Evolutionary conservation across 148 eudicot genomes (phyloP).

Genomic region (Rhododendron ovatum): DNA sequence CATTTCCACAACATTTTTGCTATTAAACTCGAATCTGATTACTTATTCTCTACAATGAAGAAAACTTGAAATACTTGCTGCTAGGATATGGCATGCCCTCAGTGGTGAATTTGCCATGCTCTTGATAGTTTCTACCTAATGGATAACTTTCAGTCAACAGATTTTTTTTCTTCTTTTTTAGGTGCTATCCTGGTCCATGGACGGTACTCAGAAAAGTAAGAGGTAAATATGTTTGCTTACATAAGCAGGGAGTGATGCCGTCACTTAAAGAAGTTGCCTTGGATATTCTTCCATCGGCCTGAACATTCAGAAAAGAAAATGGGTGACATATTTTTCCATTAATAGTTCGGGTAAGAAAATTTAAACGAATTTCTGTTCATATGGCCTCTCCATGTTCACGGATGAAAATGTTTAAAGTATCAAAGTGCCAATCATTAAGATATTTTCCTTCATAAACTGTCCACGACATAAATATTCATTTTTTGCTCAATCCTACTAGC

Average conservation of each 20-base stretch:
- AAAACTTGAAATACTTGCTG: constrained; percentile 1
- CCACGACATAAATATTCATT: background rate
- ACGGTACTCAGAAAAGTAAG: constrained; percentile 66
- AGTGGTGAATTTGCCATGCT: background rate
- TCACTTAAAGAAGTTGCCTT: constrained; percentile 90
- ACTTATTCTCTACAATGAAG: background rate
- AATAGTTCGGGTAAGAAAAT: background rate
- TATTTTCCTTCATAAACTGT: background rate
- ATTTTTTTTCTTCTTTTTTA: constrained; percentile 10
- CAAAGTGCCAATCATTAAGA: background rate
- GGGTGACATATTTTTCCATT: background rate
- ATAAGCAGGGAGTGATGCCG: constrained; percentile 79
- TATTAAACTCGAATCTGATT: background rate
- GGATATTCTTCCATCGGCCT: constrained; percentile 80
- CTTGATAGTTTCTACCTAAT: background rate
- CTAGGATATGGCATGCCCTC: background rate
- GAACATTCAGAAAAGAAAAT: constrained; percentile 5
- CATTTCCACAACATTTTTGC: background rate
- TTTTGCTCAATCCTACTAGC: background rate
- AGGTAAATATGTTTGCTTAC: constrained; percentile 56
- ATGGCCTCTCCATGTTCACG: background rate
- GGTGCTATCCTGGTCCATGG: constrained; percentile 95
- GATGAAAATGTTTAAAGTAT: background rate
- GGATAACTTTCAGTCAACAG: background rate
- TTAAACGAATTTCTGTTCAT: background rate